Evolutionary conservation across 495 filamentous ascomycete genomes (phyloP), one percentile per base, ranked within the genome.

Genomic region (Podospora australis): DNA sequence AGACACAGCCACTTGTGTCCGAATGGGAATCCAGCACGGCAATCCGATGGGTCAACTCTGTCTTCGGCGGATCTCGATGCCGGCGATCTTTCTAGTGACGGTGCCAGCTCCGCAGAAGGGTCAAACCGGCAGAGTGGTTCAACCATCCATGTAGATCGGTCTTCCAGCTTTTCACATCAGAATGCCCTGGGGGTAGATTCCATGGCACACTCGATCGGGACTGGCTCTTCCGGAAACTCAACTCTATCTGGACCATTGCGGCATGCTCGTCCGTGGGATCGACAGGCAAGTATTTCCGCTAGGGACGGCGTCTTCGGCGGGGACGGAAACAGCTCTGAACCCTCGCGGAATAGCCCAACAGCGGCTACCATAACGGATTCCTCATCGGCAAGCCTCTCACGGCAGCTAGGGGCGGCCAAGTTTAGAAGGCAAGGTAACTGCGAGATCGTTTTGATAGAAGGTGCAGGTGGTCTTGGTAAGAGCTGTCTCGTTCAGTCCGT

Each of bases 401-500:
- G 67, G 6, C 69, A 70, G 44, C 58, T 76, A 8, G 65, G 68
- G 2, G 60, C 71, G 38, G 68, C 78, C 25, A 90, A 83, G 54
- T 70, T 81, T 47, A 78, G 83, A 39, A 75, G 80, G 38, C 78
- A 76, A 46, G 83, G 81, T 6, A 75, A 81, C 17, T 89, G 83
- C 55, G 88, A 95, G 57, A 78, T 96, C 17, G 78, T 94, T 39
- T 78, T 80, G 13, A 82, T 96, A 28, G 79, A 80, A 42, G 90
- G 88, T 7, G 73, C 77, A 28, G 81, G 84, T 26, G 90, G 90
- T 0, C 72, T 90, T 21, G 90, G 90, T 10, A 96, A 96, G 63
- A 88, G 86, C 22, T 84, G 81, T 52, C 77, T 96, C 6, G 73
- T 92, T 19, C 87, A 90, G 57, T 84, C 81, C 22, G 79, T 90